Percentiles rank a stretch among this genome's conserved stretches.
Evolutionary conservation across 495 filamentous ascomycete genomes (phyloP).

Genomic region (Annulohypoxylon bovei): DNA sequence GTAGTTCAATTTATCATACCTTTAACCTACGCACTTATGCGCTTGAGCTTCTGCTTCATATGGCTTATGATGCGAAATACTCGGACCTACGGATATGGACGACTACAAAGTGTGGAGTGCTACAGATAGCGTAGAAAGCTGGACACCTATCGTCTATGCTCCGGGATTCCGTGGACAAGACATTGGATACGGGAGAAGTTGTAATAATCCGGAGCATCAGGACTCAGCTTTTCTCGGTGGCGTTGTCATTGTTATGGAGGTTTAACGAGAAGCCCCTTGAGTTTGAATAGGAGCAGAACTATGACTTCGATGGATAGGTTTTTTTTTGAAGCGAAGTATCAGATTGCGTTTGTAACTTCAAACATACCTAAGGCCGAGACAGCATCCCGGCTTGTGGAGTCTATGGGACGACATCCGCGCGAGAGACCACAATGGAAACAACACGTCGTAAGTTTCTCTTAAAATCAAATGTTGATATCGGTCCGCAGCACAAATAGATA

Average conservation of each 20-base stretch:
- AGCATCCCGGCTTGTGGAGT: not conserved
- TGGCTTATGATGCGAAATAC: not conserved
- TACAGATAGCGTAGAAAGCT: not conserved
- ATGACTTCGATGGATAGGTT: not conserved
- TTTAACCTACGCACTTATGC: too few species aligned
- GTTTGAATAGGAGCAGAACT: not conserved
- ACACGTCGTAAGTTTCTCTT: not conserved
- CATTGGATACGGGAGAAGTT: not conserved
- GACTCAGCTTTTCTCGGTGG: not conserved
- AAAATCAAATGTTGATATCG: not conserved
- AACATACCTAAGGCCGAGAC: not conserved
- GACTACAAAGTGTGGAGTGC: not conserved
- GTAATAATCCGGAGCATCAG: not conserved
- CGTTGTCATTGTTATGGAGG: not conserved
- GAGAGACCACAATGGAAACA: not conserved
- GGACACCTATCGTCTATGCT: not conserved
- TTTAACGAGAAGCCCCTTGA: too few species aligned
- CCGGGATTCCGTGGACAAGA: not conserved
- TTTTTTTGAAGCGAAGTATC: not conserved
- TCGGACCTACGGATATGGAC: not conserved
- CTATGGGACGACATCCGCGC: not conserved
- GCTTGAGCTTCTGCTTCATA: not conserved
- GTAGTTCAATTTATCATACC: too few species aligned
- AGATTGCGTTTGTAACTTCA: not conserved
- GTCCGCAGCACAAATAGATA: slow-evolving; percentile 17